A percentile compares a stretch with the other conserved stretches of the same genome.
These are phyloP conservation scores for Trifolium dubium DNA, from an alignment of 306 rosid species.

Conservation along the genomic window DNA sequence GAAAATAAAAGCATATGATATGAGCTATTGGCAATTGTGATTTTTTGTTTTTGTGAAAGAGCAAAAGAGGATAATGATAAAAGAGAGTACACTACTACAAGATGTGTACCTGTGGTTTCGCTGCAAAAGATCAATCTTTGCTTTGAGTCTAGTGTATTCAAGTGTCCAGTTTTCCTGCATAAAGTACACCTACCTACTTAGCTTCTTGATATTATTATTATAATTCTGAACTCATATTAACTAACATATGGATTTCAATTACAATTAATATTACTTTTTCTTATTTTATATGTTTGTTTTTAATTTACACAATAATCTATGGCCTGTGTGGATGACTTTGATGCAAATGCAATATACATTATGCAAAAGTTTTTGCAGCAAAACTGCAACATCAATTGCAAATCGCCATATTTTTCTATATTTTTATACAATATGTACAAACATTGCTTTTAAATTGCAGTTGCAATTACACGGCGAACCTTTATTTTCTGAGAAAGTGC, in stretches of 20 bases:
- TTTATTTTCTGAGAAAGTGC: too few relatives aligned
- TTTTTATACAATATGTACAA: too few relatives aligned
- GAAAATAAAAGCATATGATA: too few relatives aligned
- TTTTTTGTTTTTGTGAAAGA: not conserved
- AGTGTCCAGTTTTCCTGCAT: conserved; percentile 77
- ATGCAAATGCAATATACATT: not conserved
- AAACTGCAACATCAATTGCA: too few relatives aligned
- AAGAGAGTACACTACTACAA: not conserved
- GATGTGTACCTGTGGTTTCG: conserved; percentile 63
- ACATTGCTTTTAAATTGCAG: too few relatives aligned
- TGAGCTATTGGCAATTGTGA: too few relatives aligned
- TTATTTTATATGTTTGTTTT: not conserved
- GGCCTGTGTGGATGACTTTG: not conserved
- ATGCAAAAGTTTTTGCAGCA: not conserved
- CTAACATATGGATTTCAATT: not conserved
- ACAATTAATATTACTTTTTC: not conserved
- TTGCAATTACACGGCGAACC: too few relatives aligned
- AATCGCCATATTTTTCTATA: too few relatives aligned
- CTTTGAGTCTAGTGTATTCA: conserved; percentile 68
- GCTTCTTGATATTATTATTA: not conserved
- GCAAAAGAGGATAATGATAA: not conserved
- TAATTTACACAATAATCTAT: not conserved
- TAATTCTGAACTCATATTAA: not conserved
- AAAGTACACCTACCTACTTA: not conserved
- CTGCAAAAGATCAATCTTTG: conserved; percentile 70